Conservation (phyloP, 345 rosid genomes). For the Dipteronia sinensis region DNA sequence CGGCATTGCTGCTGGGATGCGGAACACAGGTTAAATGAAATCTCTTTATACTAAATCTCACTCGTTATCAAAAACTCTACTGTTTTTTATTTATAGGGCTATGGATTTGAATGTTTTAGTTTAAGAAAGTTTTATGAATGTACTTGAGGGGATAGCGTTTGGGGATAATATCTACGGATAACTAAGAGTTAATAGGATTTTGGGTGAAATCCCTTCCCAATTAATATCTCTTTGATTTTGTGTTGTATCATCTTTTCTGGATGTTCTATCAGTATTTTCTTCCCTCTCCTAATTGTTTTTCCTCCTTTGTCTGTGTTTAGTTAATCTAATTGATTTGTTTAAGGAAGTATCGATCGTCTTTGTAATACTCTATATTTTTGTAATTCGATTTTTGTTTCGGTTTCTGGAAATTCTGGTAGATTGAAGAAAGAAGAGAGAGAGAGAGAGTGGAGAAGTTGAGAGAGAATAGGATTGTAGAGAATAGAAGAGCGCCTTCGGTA, state of each 20-base stretch:
- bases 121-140: background rate
- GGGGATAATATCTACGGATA: background rate
- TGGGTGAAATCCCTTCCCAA: background rate
- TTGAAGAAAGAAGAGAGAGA: too few relatives aligned
- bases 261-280: background rate
- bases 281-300: background rate
- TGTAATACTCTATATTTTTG: too few relatives aligned
- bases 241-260: background rate
- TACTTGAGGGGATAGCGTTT: background rate
- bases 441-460: too few relatives aligned
- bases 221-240: background rate
- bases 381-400: too few relatives aligned
- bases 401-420: too few relatives aligned
- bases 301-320: background rate
- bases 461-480: too few relatives aligned
- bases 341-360: background rate
- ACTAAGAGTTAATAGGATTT: background rate
- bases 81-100: background rate
- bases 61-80: background rate
- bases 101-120: background rate
- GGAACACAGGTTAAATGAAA: slow-evolving; percentile 65
- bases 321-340: background rate
- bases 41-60: background rate
- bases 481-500: too few relatives aligned
- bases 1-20: slow-evolving; percentile 97